Conservation (phyloP, 2,329 filamentous ascomycete species). For the Arthrobotrys megalospora region DNA sequence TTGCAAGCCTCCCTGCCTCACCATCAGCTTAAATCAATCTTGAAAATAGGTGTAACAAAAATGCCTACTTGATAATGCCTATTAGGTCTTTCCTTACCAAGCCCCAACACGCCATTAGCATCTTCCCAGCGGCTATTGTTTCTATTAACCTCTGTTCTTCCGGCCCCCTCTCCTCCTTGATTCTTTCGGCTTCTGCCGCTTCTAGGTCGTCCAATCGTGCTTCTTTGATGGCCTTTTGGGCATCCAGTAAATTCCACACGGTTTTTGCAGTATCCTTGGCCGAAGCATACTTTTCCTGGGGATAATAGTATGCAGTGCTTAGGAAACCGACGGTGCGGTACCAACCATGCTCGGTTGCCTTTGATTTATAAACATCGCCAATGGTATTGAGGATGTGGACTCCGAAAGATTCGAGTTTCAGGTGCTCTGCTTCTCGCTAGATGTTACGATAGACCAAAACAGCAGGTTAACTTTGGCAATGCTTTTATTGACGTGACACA, state of each 20-base stretch:
- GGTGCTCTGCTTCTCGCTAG: constrained; percentile 43
- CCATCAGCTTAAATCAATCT: not conserved
- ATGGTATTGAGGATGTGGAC: constrained; percentile 50
- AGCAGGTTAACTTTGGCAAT: not conserved
- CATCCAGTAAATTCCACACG: constrained; percentile 43
- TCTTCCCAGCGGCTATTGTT: constrained; percentile 47
- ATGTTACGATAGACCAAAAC: not conserved
- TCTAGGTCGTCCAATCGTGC: constrained; percentile 38
- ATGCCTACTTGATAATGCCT: constrained; percentile 39
- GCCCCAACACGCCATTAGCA: constrained; percentile 45
- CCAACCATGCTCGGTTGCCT: constrained; percentile 43
- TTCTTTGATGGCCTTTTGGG: constrained; percentile 42
- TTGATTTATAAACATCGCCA: constrained; percentile 30
- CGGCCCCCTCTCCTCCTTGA: constrained; percentile 36
- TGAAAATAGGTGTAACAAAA: not conserved
- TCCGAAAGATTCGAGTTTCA: constrained; percentile 53
- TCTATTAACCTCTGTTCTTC: constrained; percentile 42
- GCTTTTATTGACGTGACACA: not conserved
- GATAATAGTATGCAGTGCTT: constrained; percentile 45
- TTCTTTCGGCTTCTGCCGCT: constrained; percentile 23
- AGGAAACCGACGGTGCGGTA: constrained; percentile 27
- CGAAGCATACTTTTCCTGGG: constrained; percentile 37
- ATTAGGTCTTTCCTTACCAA: constrained; percentile 45
- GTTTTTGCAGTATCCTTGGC: constrained; percentile 50
- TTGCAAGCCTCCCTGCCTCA: constrained; percentile 39